Percentiles rank a stretch among this genome's conserved stretches.
Conservation (phyloP, 1,284 basidiomycete genomes). For the Pascua guehoae region DNA sequence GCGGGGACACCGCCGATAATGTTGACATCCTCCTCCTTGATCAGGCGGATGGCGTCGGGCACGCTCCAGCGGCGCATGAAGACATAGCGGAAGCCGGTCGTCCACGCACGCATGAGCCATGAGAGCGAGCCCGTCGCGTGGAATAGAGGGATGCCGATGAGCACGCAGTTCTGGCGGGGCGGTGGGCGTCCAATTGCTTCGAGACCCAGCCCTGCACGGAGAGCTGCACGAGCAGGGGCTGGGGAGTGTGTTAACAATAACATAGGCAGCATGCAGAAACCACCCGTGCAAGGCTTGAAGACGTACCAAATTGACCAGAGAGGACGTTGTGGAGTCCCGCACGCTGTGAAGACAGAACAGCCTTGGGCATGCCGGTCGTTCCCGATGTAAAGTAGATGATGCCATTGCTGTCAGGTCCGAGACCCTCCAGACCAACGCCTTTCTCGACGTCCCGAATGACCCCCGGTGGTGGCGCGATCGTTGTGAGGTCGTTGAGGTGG, state of each 20-base stretch:
- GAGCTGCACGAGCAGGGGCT: conserved; percentile 33
- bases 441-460: background rate
- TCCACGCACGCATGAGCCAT: conserved; percentile 39
- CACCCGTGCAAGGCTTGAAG: conserved; percentile 4
- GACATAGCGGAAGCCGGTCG: conserved; percentile 35
- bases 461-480: background rate
- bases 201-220: conserved; percentile 29
- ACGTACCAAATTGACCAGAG: conserved; percentile 3
- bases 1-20: conserved; percentile 44
- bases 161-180: conserved; percentile 23
- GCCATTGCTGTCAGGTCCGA: conserved; percentile 38
- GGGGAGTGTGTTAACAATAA: background rate
- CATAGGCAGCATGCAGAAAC: background rate
- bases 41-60: conserved; percentile 29
- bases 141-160: conserved; percentile 41
- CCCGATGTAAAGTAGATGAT: conserved; percentile 41
- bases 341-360: conserved; percentile 39
- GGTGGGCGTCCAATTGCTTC: conserved; percentile 6
- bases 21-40: conserved; percentile 28
- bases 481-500: background rate
- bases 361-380: conserved; percentile 29
- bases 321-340: conserved; percentile 11
- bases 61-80: conserved; percentile 37
- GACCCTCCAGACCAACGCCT: conserved; percentile 17
- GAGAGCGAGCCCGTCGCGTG: conserved; percentile 46